Percentiles rank a stretch among this genome's conserved stretches.
These are phyloP conservation scores for Scheffersomyces parashehatae DNA, from an alignment of 1,139 yeast genomes.

Conservation along the genomic window DNA sequence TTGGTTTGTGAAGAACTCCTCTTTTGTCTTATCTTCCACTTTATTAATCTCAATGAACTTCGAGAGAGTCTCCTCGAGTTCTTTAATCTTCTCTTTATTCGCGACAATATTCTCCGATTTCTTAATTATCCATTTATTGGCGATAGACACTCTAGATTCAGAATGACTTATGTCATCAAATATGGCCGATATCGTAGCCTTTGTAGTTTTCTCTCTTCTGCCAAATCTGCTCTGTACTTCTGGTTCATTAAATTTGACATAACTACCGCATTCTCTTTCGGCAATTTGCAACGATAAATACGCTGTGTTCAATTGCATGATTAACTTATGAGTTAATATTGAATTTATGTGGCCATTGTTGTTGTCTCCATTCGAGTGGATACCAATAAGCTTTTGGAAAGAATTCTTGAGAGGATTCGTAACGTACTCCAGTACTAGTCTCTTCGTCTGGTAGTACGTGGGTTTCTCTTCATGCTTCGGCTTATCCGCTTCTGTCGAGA, in stretches of 20 bases:
- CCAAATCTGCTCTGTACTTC: conserved; percentile 27
- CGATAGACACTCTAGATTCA: conserved; percentile 40
- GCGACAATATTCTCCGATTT: conserved; percentile 33
- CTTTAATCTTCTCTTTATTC: conserved; percentile 18
- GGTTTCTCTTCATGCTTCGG: conserved; percentile 22
- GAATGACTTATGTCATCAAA: conserved; percentile 40
- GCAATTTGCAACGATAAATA: conserved; percentile 26
- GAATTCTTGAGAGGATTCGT: conserved; percentile 65
- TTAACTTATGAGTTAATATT: conserved; percentile 38
- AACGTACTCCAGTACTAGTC: conserved; percentile 68
- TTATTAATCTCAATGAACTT: conserved; percentile 17
- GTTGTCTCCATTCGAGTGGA: conserved; percentile 34
- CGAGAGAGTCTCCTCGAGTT: conserved; percentile 21
- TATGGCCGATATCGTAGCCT: conserved; percentile 26
- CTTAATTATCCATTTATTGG: conserved; percentile 39
- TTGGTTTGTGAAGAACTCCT: conserved; percentile 27
- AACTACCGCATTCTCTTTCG: conserved; percentile 28
- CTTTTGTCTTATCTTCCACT: conserved; percentile 17
- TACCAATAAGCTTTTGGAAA: conserved; percentile 59
- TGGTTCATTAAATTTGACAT: conserved; percentile 22
- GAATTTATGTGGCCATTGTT: conserved; percentile 10
- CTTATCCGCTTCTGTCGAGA: conserved; percentile 8
- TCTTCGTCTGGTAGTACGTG: conserved; percentile 61
- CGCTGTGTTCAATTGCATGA: conserved; percentile 37
- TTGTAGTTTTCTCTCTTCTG: conserved; percentile 34